Evolutionary conservation across 139 green algal genomes (phyloP).

Genomic region (Chlamydomonas applanata): DNA sequence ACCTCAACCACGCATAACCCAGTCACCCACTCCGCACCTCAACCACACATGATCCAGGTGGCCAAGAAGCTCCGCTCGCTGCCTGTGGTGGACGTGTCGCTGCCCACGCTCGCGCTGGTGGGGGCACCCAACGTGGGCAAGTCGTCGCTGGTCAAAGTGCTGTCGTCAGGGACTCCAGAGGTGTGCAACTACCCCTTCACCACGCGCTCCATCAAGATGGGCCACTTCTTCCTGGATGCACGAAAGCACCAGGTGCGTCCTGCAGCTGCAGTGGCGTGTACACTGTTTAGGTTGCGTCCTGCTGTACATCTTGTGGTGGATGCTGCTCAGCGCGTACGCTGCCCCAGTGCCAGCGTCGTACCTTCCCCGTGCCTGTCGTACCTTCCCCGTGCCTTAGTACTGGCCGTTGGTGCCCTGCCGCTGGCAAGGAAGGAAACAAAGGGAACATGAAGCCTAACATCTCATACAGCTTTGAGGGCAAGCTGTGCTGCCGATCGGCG

Average conservation of each 20-base stretch:
- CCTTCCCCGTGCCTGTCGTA: too few species aligned
- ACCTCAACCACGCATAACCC: background rate
- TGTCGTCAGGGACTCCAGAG: constrained; percentile 78
- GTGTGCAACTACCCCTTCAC: constrained; percentile 99
- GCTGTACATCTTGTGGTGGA: too few species aligned
- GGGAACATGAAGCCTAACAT: background rate
- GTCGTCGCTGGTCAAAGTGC: constrained; percentile 81
- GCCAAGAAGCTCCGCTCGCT: constrained; percentile 74
- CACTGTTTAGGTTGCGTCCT: too few species aligned
- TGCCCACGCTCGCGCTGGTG: constrained; percentile 80
- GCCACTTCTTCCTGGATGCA: constrained; percentile 91
- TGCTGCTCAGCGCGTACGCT: too few species aligned
- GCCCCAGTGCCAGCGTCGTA: too few species aligned
- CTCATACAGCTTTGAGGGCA: background rate
- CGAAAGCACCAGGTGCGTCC: constrained; percentile 75
- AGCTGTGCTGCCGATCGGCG: background rate
- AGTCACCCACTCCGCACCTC: background rate
- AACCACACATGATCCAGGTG: constrained; percentile 31
- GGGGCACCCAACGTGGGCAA: constrained; percentile 95
- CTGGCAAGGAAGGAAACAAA: too few species aligned
- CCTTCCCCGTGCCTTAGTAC: too few species aligned
- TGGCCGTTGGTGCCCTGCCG: too few species aligned
- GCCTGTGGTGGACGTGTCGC: constrained; percentile 77
- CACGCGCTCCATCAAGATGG: constrained; percentile 94
- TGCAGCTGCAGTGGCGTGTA: too few species aligned